phyloP scores from a whole-genome alignment of 2,329 filamentous ascomycete genomes.

The Leptodontidium sp. region DNA sequence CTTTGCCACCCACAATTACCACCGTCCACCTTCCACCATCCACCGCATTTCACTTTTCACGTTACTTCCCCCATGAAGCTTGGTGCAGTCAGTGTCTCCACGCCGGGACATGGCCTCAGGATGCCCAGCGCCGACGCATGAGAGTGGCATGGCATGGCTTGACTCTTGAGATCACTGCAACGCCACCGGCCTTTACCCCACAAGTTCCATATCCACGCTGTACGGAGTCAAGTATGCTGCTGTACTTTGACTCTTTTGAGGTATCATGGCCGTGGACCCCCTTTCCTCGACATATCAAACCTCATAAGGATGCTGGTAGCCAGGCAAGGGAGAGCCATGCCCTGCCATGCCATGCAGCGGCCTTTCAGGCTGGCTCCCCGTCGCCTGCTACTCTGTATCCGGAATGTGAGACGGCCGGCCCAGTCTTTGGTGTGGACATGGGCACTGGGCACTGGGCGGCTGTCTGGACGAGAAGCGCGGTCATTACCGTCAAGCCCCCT shows the following conservation, averaged over 20 bases:
- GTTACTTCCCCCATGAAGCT: conserved; percentile 25
- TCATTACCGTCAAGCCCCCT: conserved; percentile 14
- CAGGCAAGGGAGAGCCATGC: not conserved
- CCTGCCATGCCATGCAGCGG: not conserved
- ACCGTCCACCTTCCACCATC: conserved; percentile 2
- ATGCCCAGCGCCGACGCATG: conserved; percentile 13
- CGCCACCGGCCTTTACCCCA: conserved; percentile 36
- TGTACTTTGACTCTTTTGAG: not conserved
- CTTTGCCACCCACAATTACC: conserved; percentile 7
- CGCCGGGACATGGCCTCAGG: not conserved
- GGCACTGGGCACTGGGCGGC: conserved; percentile 9
- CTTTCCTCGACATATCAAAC: not conserved
- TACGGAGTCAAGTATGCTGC: not conserved
- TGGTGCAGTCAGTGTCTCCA: conserved; percentile 35
- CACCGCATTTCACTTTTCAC: not conserved
- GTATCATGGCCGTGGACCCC: not conserved
- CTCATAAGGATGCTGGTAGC: not conserved
- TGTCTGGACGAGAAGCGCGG: conserved; percentile 21
- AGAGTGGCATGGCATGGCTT: not conserved
- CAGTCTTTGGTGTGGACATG: not conserved
- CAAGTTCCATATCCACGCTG: conserved; percentile 34
- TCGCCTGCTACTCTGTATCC: conserved; percentile 13
- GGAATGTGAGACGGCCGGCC: conserved; percentile 10
- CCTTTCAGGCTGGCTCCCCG: conserved; percentile 10
- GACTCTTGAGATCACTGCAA: conserved; percentile 15